Base-by-base conservation (phyloP, 148 eudicot species). In the Silene conica region DNA sequence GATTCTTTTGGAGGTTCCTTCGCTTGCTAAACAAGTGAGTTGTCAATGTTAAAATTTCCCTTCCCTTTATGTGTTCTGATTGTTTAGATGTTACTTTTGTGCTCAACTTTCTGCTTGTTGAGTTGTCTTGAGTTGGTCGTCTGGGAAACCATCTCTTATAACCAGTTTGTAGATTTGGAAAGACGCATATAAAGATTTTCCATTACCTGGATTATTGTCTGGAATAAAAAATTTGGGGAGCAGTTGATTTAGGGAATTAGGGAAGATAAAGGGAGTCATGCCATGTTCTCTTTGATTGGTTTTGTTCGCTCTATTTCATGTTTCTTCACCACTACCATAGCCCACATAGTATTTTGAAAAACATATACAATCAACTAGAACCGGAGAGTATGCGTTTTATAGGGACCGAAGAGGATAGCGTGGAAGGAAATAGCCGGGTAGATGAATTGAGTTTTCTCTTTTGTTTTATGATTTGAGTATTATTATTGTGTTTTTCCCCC, bases 1-100 rank as follows among this genome's bases (percentile, higher is more conserved):
- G 72, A 87, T 94, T 78, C 97, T 94, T 82, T 79, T 94, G 76
- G 98, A 94, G 57, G 92, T 94, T 86, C 98, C 98, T 69, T 86
- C 98, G 73, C 96, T 94, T 63, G 98, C 90, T 76, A 94, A 85
- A 82, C 98, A 93, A 88, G 97, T 86, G 59, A 83, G 82, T 73
- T 58, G 23, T 61, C 21, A 19, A 34, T 45, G 50, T 21, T 2
- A 13, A 2, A 21, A 16, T 34, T 28, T 67, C 5, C 50, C 26
- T 31, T 0, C 19, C 43, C 55, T 50, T 48, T 41, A 48, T 63
- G 28, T 21, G 41, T 48, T 57, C 13, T 50, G 28, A 31, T 41
- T 69, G 19, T 15, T 15, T 52, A 59, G 2, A 20, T 10, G 41
- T 50, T 31, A 10, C 23, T 7, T 67, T 19, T 9, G 23, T 41